Evolutionary conservation across 129 eudicot species (phyloP).

Genomic region (Artemisia argyi): DNA sequence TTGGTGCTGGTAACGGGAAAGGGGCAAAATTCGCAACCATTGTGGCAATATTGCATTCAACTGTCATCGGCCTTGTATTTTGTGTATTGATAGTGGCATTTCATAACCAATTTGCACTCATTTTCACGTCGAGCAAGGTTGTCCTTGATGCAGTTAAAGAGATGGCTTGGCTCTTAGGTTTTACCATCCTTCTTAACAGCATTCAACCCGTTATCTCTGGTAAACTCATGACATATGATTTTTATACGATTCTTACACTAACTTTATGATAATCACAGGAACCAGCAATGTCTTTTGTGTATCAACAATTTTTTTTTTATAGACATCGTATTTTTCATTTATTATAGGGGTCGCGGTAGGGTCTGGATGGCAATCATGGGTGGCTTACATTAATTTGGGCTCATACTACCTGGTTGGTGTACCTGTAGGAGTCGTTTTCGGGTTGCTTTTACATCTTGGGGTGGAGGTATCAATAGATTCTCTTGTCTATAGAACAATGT

Average conservation of each 20-base stretch:
- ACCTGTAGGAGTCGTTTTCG: conserved; percentile 68
- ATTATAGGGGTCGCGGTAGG: conserved; percentile 83
- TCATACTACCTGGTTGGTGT: conserved; percentile 73
- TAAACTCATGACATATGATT: background rate
- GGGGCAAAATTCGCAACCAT: conserved; percentile 71
- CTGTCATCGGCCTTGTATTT: conserved; percentile 53
- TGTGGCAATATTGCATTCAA: conserved; percentile 58
- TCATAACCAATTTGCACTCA: conserved; percentile 44
- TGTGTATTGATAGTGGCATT: conserved; percentile 44
- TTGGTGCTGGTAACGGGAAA: conserved; percentile 77
- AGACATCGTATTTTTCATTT: background rate
- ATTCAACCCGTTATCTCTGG: conserved; percentile 84
- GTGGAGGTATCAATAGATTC: conserved; percentile 41
- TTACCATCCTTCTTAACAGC: conserved; percentile 79
- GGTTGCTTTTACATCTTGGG: conserved; percentile 54
- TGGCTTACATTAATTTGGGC: conserved; percentile 70
- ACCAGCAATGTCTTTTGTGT: too few species aligned
- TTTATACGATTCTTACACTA: too few species aligned
- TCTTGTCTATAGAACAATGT: background rate
- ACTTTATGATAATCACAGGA: too few species aligned
- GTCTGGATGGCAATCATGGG: conserved; percentile 87
- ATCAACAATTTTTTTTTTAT: background rate
- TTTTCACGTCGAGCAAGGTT: conserved; percentile 57
- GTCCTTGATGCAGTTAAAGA: conserved; percentile 59
- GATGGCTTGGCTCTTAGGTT: conserved; percentile 63